Base-by-base conservation (phyloP, 2,329 filamentous ascomycete genomes). In the Colletotrichum gloeosporioides region DNA sequence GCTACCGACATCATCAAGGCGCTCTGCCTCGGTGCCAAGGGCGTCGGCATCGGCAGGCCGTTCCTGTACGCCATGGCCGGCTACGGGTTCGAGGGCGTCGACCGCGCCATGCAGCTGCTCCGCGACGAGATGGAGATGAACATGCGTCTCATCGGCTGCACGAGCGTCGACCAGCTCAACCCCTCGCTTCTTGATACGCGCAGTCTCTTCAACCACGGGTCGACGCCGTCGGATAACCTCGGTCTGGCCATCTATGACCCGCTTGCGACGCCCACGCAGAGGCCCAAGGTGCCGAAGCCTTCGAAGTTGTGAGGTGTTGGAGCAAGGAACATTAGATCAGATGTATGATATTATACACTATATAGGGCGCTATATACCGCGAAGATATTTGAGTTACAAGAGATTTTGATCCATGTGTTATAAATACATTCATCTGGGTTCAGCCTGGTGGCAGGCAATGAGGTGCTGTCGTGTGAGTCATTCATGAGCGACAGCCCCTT, bases 111-210 rank as follows among this genome's bases (percentile, higher is more conserved):
- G 94, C 94, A 96, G 85, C 87, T 98, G 75, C 90, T 98, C 80
- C 96, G 95, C 87, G 97, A 99, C 82, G 97, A 99, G 90, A 95
- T 99, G 92, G 96, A 98, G 88, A 99, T 99, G 96, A 97, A 96
- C 82, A 99, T 99, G 97, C 92, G 97, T 8, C 88, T 99, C 78
- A 95, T 99, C 80, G 97, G 97, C 12, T 95, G 93, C 75, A 91
- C 90, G 25, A 93, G 86, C 76, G 85, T 99, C 36, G 92, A 92
- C 44, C 93, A 99, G 80, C 87, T 99, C 77, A 95, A 94, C 77
- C 94, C 96, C 0, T 93, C 92, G 31, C 87, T 99, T 84, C 84
- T 99, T 25, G 97, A 99, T 83, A 91, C 92, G 0, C 88, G 94
- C 77, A 95, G 93, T 4, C 83, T 98, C 79, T 86, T 87, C 77